phyloP scores from a whole-genome alignment of 192 early-diverging fungal species.

The Coemansia erecta region DNA sequence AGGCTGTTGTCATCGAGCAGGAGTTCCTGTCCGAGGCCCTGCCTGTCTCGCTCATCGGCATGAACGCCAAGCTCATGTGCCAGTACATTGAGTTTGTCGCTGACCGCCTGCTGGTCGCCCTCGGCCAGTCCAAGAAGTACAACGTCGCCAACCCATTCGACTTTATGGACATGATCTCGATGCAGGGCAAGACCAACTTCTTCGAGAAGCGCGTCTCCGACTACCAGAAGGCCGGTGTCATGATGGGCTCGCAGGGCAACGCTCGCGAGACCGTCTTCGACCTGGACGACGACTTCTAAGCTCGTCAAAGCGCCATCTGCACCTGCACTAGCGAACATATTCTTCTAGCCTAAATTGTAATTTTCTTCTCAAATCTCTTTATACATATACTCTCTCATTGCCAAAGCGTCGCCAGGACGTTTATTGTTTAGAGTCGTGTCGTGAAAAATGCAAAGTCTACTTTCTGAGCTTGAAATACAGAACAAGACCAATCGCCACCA shows the following conservation, averaged over 20 bases:
- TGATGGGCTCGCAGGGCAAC: slow-evolving; percentile 61
- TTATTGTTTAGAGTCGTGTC: too few relatives aligned
- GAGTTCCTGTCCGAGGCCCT: slow-evolving; percentile 93
- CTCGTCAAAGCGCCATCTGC: not conserved
- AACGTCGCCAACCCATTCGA: slow-evolving; percentile 91
- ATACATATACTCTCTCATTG: too few relatives aligned
- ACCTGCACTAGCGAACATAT: not conserved
- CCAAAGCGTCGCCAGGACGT: too few relatives aligned
- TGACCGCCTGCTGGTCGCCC: slow-evolving; percentile 86
- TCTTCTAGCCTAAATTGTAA: not conserved
- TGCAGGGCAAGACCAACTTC: slow-evolving; percentile 99
- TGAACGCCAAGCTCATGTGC: slow-evolving; percentile 93
- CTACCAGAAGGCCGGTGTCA: slow-evolving; percentile 92
- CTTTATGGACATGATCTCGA: slow-evolving; percentile 98
- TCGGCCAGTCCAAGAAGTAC: slow-evolving; percentile 85
- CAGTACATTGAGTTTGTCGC: slow-evolving; percentile 99
- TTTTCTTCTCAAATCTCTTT: not conserved
- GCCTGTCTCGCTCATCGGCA: slow-evolving; percentile 91
- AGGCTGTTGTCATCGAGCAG: slow-evolving; percentile 93
- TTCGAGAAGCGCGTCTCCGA: slow-evolving; percentile 97
- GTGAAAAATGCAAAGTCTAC: not conserved
- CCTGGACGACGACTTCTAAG: slow-evolving; percentile 79
- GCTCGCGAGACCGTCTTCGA: slow-evolving; percentile 67
- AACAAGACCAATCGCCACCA: slow-evolving; percentile 41
- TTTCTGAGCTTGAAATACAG: slow-evolving; percentile 32